Evolutionary conservation across 805 yeast genomes (phyloP), one percentile per base, ranked within the genome.

Genomic region (Groenewaldozyma salmanticensis): DNA sequence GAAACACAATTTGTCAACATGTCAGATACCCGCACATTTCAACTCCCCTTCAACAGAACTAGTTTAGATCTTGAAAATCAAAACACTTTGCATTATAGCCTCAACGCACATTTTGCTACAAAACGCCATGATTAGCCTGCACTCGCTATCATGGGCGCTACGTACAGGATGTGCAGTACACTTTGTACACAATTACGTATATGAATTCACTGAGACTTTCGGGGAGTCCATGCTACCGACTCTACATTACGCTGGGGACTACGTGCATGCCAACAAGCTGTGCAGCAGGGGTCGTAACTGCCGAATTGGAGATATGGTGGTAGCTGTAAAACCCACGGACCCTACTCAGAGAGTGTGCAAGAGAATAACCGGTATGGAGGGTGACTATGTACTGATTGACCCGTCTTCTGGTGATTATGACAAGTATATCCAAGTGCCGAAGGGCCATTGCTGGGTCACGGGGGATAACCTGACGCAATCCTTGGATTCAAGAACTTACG

Each of bases 191-290:
- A 75, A 75, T 31, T 72, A 78, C 54, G 61, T 80, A 15, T 80
- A 76, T 54, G 94, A 84, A 54, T 75, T 80, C 57, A 73, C 87
- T 5, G 86, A 78, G 52, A 85, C 97, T 0, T 67, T 78, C 48
- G 98, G 98, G 1, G 96, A 87, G 55, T 83, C 95, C 21, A 92
- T 92, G 98, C 69, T 92, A 31, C 96, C 97, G 0, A 87, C 97
- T 0, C 61, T 92, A 18, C 77, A 79, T 39, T 74, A 79, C 6
- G 63, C 71, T 18, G 74, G 80, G 38, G 82, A 90, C 58, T 85
- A 72, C 57, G 94, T 85, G 11, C 82, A 82, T 50, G 82, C 84
- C 1, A 66, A 77, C 49, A 90, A 85, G 46, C 48, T 59, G 52
- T 59, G 65, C 40, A 71, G 73, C 55, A 67, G 75, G 39, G 96